Evolutionary conservation across 192 early-diverging fungal genomes (phyloP).

Genomic region (Podila horticola): DNA sequence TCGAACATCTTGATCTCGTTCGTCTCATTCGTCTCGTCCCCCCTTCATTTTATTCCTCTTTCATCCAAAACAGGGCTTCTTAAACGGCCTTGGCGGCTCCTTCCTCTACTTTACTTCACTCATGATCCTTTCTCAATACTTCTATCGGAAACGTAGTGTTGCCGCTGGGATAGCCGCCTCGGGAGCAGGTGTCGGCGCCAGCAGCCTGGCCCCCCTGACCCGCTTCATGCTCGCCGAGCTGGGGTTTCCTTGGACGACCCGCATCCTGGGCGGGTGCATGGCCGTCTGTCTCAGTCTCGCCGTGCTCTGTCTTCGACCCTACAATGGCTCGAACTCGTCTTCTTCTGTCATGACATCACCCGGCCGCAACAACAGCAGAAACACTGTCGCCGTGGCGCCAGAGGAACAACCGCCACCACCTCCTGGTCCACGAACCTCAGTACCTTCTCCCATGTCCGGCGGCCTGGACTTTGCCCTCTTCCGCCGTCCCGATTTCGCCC

Average conservation of each 20-base stretch:
- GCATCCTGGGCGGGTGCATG: constrained; percentile 20
- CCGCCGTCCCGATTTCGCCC: not conserved
- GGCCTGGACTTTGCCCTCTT: constrained; percentile 13
- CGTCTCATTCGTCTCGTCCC: too few species aligned
- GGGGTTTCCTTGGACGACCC: constrained; percentile 17
- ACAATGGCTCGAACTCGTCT: not conserved
- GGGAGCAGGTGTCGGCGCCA: constrained; percentile 17
- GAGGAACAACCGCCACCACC: not conserved
- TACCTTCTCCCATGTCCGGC: not conserved
- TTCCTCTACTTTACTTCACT: constrained; percentile 14
- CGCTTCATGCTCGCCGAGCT: constrained; percentile 7
- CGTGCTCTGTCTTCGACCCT: constrained; percentile 3
- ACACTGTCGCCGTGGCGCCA: not conserved
- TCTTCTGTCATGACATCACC: not conserved
- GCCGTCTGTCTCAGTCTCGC: constrained; percentile 5
- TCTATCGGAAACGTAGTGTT: not conserved
- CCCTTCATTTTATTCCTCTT: not conserved
- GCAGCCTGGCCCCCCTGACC: constrained; percentile 7
- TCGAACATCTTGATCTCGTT: too few species aligned
- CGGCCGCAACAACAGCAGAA: not conserved
- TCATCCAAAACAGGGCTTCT: constrained; percentile 1
- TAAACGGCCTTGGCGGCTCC: constrained; percentile 10
- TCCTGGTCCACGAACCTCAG: not conserved
- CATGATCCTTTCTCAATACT: constrained; percentile 10
- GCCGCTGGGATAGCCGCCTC: constrained; percentile 16